Evolutionary conservation across 164 flowering plant genomes (phyloP).

Genomic region (Buxus sempervirens): DNA sequence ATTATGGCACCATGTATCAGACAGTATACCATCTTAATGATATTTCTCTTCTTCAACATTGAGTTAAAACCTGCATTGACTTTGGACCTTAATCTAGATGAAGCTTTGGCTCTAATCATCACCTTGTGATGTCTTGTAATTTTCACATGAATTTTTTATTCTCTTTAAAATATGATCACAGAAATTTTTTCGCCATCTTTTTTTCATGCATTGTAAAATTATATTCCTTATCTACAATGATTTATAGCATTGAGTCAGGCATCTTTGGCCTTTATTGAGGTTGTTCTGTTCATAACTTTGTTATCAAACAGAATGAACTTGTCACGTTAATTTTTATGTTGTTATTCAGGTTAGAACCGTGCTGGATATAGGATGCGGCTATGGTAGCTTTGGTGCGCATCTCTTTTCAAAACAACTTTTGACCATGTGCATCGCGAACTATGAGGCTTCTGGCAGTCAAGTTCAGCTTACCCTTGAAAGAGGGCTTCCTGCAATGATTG

Average conservation of each 20-base stretch:
- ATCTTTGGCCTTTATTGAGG: not conserved
- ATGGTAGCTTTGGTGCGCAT: conserved; percentile 98
- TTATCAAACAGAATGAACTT: not conserved
- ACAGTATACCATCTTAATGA: not conserved
- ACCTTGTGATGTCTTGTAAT: not conserved
- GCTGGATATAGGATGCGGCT: conserved; percentile 96
- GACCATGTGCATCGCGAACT: conserved; percentile 91
- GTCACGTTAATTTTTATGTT: not conserved
- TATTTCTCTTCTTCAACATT: not conserved
- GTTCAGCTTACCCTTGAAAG: conserved; percentile 97
- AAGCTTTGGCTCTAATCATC: not conserved
- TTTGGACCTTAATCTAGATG: not conserved
- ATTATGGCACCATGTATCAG: no score
- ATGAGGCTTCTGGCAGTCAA: conserved; percentile 94
- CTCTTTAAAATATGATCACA: no score
- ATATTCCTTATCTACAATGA: no score
- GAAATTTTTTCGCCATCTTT: no score
- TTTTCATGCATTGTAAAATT: not conserved
- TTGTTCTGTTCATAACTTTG: not conserved
- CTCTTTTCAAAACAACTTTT: conserved; percentile 75
- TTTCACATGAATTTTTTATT: not conserved
- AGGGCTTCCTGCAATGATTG: conserved; percentile 99
- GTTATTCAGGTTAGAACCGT: conserved; percentile 79
- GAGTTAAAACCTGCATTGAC: not conserved
- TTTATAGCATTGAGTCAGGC: not conserved